These are phyloP conservation scores for Sarocladium oryzae DNA, from an alignment of 2,329 filamentous ascomycete genomes.

Conservation along the genomic window DNA sequence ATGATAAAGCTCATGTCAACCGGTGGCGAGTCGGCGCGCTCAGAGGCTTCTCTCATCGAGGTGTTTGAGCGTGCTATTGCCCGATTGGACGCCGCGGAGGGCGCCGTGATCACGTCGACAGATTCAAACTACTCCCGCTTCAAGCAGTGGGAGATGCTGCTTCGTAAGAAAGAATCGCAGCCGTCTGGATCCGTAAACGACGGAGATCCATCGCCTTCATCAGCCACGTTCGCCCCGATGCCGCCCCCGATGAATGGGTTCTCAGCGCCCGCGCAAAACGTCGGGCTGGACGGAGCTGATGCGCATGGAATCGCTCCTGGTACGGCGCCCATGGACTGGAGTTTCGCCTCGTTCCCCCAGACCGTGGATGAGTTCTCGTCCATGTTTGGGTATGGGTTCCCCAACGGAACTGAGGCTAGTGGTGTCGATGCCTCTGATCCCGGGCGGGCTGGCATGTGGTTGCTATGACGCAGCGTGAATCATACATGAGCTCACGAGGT, in stretches of 20 bases:
- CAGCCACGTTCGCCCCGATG: not conserved
- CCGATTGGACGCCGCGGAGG: constrained; percentile 37
- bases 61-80: constrained; percentile 42
- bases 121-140: constrained; percentile 45
- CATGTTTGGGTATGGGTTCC: constrained; percentile 9
- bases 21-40: constrained; percentile 44
- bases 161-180: not conserved
- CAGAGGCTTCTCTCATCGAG: constrained; percentile 46
- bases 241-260: not conserved
- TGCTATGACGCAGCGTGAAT: not conserved
- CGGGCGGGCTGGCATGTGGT: not conserved
- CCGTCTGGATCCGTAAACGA: not conserved
- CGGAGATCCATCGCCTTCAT: not conserved
- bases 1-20: constrained; percentile 48
- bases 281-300: constrained; percentile 11
- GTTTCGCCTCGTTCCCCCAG: constrained; percentile 29
- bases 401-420: not conserved
- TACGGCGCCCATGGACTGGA: constrained; percentile 27
- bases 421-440: not conserved
- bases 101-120: constrained; percentile 16
- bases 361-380: constrained; percentile 30
- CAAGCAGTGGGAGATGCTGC: constrained; percentile 42
- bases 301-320: constrained; percentile 18
- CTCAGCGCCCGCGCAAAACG: not conserved
- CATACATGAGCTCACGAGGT: no score